A percentile compares a stretch with the other conserved stretches of the same genome.
phyloP scores from a whole-genome alignment of 805 yeast genomes.

The Candida saitoana region DNA sequence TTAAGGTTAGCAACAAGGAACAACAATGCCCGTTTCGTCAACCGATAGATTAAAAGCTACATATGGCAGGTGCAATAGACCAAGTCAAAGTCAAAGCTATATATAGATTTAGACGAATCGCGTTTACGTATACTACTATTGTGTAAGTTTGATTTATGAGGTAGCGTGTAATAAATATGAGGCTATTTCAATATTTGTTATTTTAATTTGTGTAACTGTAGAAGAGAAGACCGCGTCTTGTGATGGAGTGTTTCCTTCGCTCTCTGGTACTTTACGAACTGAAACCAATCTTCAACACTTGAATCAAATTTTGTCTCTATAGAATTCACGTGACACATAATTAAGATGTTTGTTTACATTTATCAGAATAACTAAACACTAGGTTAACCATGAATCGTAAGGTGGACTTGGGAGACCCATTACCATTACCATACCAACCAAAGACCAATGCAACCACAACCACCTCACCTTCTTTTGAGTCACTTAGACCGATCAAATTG shows the following conservation, averaged over 20 bases:
- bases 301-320: no score
- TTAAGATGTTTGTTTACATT: conserved; percentile 1
- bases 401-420: conserved; percentile 29
- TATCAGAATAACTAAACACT: not conserved
- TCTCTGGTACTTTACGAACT: no score
- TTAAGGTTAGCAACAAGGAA: not conserved
- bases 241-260: no score
- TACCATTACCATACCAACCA: conserved; percentile 31
- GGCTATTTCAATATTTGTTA: no score
- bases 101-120: not conserved
- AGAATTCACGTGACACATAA: conserved; percentile 4
- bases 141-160: no score
- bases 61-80: no score
- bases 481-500: conserved; percentile 2
- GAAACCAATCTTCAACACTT: no score
- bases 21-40: not conserved
- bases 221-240: no score
- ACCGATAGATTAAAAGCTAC: not conserved
- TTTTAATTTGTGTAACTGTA: no score
- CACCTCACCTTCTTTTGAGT: not conserved
- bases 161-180: no score
- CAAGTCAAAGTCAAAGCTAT: no score
- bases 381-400: conserved; percentile 2
- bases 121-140: no score
- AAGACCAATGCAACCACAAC: conserved; percentile 3